These are phyloP conservation scores for Furcasterigmium furcatum DNA, from an alignment of 2,329 filamentous ascomycete species.

Conservation along the genomic window DNA sequence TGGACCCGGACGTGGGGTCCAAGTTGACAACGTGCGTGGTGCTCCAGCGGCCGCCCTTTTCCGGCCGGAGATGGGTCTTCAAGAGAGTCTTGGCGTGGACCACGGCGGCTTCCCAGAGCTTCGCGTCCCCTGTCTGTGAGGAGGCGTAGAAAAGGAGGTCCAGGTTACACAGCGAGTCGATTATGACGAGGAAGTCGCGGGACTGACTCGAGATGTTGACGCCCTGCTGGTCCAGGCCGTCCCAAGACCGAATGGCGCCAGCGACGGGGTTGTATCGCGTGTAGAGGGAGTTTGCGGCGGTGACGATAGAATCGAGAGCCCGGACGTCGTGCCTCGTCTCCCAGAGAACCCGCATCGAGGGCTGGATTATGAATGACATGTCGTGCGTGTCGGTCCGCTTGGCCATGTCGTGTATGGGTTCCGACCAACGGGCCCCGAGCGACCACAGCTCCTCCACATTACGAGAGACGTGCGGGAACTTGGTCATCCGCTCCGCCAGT, in stretches of 20 bases:
- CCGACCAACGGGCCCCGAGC: conserved; percentile 25
- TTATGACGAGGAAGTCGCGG: conserved; percentile 34
- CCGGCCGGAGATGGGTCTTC: conserved; percentile 33
- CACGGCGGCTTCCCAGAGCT: conserved; percentile 23
- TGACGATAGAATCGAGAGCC: conserved; percentile 35
- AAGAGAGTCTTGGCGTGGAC: conserved; percentile 37
- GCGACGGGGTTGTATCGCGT: conserved; percentile 37
- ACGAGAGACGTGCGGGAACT: conserved; percentile 17
- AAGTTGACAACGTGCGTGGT: conserved; percentile 49
- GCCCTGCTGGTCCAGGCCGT: conserved; percentile 26
- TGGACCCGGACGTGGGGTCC: conserved; percentile 32
- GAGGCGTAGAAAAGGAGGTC: conserved; percentile 32
- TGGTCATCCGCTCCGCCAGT: conserved; percentile 26
- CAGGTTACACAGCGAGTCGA: conserved; percentile 38
- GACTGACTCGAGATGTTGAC: conserved; percentile 24
- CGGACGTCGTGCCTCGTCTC: conserved; percentile 34
- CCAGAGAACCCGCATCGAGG: conserved; percentile 44
- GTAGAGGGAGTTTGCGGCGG: conserved; percentile 39
- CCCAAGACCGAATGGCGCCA: conserved; percentile 47
- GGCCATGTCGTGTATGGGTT: conserved; percentile 28
- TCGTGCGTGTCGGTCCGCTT: conserved; percentile 48
- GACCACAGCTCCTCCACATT: conserved; percentile 14
- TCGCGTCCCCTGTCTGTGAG: conserved; percentile 20
- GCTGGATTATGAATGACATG: conserved; percentile 51
- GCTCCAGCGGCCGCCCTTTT: conserved; percentile 26